Conservation (phyloP, 306 rosid species). For the Prosopis cineraria region DNA sequence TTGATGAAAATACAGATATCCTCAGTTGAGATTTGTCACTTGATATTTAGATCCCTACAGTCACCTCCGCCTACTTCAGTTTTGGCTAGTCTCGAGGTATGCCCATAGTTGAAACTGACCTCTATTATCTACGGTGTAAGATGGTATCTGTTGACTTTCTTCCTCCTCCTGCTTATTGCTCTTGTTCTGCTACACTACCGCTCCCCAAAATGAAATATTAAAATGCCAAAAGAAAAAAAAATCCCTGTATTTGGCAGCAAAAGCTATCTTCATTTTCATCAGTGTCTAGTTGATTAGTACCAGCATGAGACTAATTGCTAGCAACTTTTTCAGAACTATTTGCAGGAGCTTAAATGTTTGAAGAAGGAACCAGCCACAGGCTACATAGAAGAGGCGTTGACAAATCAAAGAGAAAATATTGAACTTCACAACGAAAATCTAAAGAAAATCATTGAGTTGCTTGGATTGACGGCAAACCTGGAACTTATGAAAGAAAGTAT, state of each 20-base stretch:
- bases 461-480: slow-evolving; percentile 64
- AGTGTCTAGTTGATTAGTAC: slow-evolving; percentile 31
- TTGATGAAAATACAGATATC: slow-evolving; percentile 58
- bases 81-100: slow-evolving; percentile 70
- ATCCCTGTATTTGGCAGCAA: slow-evolving; percentile 5
- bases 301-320: slow-evolving; percentile 37
- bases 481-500: slow-evolving; percentile 84
- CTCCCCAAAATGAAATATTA: neutral
- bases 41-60: slow-evolving; percentile 50
- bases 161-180: neutral
- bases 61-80: slow-evolving; percentile 52
- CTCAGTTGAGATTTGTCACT: slow-evolving; percentile 58
- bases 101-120: slow-evolving; percentile 32
- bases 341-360: slow-evolving; percentile 66
- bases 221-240: neutral
- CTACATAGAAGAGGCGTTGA: slow-evolving; percentile 69
- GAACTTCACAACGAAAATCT: slow-evolving; percentile 56
- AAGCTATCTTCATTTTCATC: slow-evolving; percentile 9
- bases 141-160: neutral
- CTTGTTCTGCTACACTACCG: neutral
- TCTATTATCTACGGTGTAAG: slow-evolving; percentile 15
- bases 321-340: slow-evolving; percentile 55
- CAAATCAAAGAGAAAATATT: slow-evolving; percentile 49
- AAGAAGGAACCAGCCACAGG: slow-evolving; percentile 65
- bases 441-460: slow-evolving; percentile 59